These are phyloP conservation scores for Pythium vanterpoolii DNA, from an alignment of 352 stramenopile genomes.

Conservation along the genomic window DNA sequence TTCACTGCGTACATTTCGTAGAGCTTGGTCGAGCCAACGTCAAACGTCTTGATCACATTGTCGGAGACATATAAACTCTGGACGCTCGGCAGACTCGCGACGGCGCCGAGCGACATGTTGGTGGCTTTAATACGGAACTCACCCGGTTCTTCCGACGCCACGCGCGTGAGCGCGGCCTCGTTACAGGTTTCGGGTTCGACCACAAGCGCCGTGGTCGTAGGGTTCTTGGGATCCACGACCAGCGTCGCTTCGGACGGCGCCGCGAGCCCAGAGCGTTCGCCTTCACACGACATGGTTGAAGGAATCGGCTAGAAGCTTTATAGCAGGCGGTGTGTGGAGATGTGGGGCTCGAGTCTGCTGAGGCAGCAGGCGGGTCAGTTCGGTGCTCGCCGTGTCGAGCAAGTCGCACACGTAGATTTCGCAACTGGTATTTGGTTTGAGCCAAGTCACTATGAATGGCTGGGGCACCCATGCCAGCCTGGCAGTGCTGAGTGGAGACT, in stretches of 20 bases:
- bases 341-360: no score
- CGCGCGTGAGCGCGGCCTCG: neutral
- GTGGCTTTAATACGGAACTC: conserved; percentile 4
- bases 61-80: conserved; percentile 11
- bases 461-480: neutral
- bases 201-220: conserved; percentile 3
- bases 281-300: conserved; percentile 7
- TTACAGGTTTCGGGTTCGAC: conserved; percentile 1
- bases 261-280: conserved; percentile 9
- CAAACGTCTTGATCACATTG: conserved; percentile 43
- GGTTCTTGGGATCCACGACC: conserved; percentile 2
- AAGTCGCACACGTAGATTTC: neutral
- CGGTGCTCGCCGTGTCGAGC: no score
- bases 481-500: neutral
- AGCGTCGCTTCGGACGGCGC: conserved; percentile 4
- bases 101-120: conserved; percentile 10
- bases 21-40: conserved; percentile 27
- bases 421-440: neutral
- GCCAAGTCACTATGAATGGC: neutral
- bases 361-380: neutral
- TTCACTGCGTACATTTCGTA: conserved; percentile 35
- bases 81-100: conserved; percentile 13
- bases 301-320: no score
- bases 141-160: conserved; percentile 1
- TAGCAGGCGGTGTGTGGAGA: no score